These are phyloP conservation scores for Tetrapisispora iriomotensis DNA, from an alignment of 805 yeast genomes.

Conservation along the genomic window DNA sequence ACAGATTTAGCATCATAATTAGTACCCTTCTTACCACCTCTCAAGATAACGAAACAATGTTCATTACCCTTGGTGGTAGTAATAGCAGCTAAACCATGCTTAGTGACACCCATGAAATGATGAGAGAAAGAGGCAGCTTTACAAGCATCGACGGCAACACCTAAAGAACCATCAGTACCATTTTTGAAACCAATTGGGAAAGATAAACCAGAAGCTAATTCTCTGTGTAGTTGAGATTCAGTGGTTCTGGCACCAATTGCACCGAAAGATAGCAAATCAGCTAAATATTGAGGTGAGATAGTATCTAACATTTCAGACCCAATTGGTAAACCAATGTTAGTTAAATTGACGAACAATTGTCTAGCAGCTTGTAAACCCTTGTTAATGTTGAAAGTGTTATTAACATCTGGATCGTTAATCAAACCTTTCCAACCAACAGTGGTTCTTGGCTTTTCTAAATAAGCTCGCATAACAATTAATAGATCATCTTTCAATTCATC, in stretches of 20 bases:
- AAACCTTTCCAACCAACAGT: constrained; percentile 99
- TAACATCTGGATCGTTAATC: constrained; percentile 94
- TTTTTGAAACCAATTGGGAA: constrained; percentile 98
- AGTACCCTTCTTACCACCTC: constrained; percentile 94
- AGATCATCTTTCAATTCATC: constrained; percentile 64
- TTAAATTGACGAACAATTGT: constrained; percentile 67
- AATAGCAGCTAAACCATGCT: constrained; percentile 93
- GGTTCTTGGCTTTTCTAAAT: constrained; percentile 95
- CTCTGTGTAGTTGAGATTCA: constrained; percentile 95
- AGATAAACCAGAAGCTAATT: constrained; percentile 89
- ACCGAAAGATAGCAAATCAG: constrained; percentile 90
- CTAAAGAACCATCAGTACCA: constrained; percentile 93
- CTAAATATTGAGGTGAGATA: constrained; percentile 89
- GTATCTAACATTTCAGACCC: constrained; percentile 98
- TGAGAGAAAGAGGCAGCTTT: constrained; percentile 88
- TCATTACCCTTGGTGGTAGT: constrained; percentile 91
- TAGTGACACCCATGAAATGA: constrained; percentile 89
- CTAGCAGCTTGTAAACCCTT: constrained; percentile 88
- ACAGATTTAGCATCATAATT: constrained; percentile 77
- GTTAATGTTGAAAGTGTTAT: constrained; percentile 85
- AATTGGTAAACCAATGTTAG: constrained; percentile 75
- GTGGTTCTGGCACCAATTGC: constrained; percentile 99
- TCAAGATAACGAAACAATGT: constrained; percentile 79
- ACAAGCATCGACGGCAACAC: constrained; percentile 91
- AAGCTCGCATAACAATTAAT: constrained; percentile 91